Percentiles rank a stretch among this genome's conserved stretches.
Conservation (phyloP, 2,329 filamentous ascomycete species). For the Catunica adiposa region DNA sequence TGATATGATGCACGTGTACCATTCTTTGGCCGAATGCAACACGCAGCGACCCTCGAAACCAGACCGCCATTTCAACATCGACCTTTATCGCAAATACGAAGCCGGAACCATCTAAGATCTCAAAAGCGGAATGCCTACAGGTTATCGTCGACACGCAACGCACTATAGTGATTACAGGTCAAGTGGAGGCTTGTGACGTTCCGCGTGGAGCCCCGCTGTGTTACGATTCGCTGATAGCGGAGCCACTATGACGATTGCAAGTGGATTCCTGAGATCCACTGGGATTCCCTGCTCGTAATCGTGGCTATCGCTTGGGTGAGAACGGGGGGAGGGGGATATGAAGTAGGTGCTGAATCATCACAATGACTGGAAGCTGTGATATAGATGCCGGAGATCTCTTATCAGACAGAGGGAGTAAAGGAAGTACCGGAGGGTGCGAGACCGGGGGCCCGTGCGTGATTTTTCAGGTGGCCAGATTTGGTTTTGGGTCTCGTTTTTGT, state of each 20-base stretch:
- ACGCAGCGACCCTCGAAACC: conserved; percentile 7
- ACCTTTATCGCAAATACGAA: too few species aligned
- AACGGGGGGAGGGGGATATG: too few species aligned
- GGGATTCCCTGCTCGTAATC: not conserved
- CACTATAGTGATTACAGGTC: too few species aligned
- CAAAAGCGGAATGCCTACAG: too few species aligned
- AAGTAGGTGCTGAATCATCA: too few species aligned
- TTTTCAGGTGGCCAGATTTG: not conserved
- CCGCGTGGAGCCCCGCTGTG: conserved; percentile 1
- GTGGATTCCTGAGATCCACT: not conserved
- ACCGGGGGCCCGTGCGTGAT: not conserved
- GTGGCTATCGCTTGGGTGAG: not conserved
- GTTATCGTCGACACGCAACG: too few species aligned
- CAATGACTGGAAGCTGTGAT: too few species aligned
- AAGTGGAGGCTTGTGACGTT: not conserved
- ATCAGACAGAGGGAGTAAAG: not conserved
- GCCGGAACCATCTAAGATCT: too few species aligned
- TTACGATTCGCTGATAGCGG: conserved; percentile 10
- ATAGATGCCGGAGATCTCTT: not conserved
- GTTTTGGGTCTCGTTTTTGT: not conserved
- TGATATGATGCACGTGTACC: not conserved
- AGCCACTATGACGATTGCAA: conserved; percentile 2
- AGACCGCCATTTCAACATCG: not conserved
- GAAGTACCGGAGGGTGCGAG: not conserved
- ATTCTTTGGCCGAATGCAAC: not conserved